Conservation (phyloP, 768 basidiomycete species). For the Sarcomyxa edulis region DNA sequence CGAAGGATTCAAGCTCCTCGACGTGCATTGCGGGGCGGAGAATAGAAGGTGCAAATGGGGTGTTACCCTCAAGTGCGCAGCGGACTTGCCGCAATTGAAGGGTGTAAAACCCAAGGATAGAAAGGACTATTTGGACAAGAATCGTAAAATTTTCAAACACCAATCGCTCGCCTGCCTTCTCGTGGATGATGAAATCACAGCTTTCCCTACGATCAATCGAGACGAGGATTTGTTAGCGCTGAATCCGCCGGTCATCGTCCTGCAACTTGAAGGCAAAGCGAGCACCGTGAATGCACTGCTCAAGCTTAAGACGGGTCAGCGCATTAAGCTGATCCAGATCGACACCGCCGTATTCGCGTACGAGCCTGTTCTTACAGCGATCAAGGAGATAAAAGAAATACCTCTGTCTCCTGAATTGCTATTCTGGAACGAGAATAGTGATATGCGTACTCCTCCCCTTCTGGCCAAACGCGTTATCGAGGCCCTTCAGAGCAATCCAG, state of each 20-base stretch:
- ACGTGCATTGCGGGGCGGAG: constrained; percentile 26
- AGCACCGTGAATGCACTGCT: constrained; percentile 33
- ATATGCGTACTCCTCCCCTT: constrained; percentile 4
- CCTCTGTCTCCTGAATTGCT: constrained; percentile 49
- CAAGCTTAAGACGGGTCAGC: constrained; percentile 26
- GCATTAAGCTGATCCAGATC: constrained; percentile 47
- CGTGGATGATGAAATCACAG: constrained; percentile 40
- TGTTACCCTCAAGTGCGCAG: constrained; percentile 28
- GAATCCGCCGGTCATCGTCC: constrained; percentile 42
- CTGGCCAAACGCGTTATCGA: constrained; percentile 14
- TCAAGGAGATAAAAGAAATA: constrained; percentile 40
- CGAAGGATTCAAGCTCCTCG: constrained; percentile 29
- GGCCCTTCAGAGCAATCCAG: constrained; percentile 25
- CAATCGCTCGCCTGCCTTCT: constrained; percentile 51
- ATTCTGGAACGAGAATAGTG: constrained; percentile 37
- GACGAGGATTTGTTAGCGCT: constrained; percentile 47
- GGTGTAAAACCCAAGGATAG: constrained; percentile 27
- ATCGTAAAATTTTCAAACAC: constrained; percentile 42
- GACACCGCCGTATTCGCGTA: constrained; percentile 60
- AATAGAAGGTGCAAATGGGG: constrained; percentile 30
- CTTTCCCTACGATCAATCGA: constrained; percentile 48
- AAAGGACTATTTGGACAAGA: constrained; percentile 29
- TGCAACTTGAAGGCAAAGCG: constrained; percentile 45
- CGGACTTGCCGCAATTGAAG: constrained; percentile 32
- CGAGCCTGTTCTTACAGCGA: constrained; percentile 53